A percentile compares a stretch with the other conserved stretches of the same genome.
Evolutionary conservation across 1,284 basidiomycete genomes (phyloP).

Genomic region (Apiotrichum gamsii): DNA sequence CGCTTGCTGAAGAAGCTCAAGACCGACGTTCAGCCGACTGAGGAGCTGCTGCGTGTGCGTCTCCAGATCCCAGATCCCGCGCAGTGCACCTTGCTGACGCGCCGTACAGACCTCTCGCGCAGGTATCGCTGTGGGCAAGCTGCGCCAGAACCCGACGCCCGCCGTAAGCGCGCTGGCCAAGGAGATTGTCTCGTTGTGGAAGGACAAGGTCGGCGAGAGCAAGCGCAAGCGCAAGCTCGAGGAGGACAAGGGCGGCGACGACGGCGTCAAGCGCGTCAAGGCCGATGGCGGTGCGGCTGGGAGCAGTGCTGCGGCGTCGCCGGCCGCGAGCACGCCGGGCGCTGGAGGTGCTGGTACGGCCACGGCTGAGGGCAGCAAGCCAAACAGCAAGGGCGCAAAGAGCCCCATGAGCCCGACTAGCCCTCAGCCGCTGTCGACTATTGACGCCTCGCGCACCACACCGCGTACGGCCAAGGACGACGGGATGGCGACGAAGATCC

Average conservation of each 20-base stretch:
- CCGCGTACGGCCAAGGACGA: slow-evolving; percentile 63
- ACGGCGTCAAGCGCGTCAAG: slow-evolving; percentile 35
- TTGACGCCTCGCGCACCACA: slow-evolving; percentile 48
- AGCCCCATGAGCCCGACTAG: slow-evolving; percentile 7
- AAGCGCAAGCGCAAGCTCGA: slow-evolving; percentile 53
- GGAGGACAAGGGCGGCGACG: slow-evolving; percentile 21
- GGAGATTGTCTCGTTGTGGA: slow-evolving; percentile 89
- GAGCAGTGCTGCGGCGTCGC: slow-evolving; percentile 4
- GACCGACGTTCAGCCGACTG: slow-evolving; percentile 71
- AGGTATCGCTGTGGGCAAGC: slow-evolving; percentile 85
- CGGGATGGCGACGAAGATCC: slow-evolving; percentile 51
- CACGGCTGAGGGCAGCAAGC: slow-evolving; percentile 10
- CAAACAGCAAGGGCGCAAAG: neutral
- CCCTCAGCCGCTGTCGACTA: slow-evolving; percentile 42
- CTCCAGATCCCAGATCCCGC: neutral
- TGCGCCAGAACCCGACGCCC: slow-evolving; percentile 67
- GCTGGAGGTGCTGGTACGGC: too few relatives aligned
- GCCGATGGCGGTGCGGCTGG: slow-evolving; percentile 16
- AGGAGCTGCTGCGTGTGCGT: slow-evolving; percentile 75
- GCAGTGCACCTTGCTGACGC: slow-evolving; percentile 1
- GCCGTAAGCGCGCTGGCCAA: slow-evolving; percentile 78
- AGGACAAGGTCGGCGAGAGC: slow-evolving; percentile 69
- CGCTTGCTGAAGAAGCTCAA: slow-evolving; percentile 67
- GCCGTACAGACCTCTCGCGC: slow-evolving; percentile 59
- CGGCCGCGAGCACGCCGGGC: slow-evolving; percentile 2